Base-by-base conservation (phyloP, 2,329 filamentous ascomycete genomes). In the Cercospora citrullina region DNA sequence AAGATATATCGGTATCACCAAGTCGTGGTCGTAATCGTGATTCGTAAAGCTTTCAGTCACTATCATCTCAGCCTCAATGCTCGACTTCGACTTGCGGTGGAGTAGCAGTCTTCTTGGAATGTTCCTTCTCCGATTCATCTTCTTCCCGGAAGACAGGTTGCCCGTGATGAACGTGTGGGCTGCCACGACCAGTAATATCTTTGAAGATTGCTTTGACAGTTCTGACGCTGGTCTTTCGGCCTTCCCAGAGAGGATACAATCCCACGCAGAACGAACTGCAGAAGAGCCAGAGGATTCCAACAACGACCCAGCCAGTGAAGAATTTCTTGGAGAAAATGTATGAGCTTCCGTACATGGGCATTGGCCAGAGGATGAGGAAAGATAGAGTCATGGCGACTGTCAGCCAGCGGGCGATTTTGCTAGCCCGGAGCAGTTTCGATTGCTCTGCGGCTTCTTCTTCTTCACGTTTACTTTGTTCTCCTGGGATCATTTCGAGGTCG, bases 301-400 rank as follows among this genome's bases (percentile, higher is more conserved):
- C 84, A 10, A 93, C 87, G 4, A 73, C 70, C 75, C 75, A 77
- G 23, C 75, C 75, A 0, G 74, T 76, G 67, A 94, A 95, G 83
- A 95, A 95, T 26, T 84, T 84, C 83, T 92, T 91, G 78, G 85
- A 89, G 80, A 95, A 96, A 64, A 97, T 86, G 77, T 97, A 97
- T 0, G 87, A 87, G 0, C 85, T 85, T 10, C 92, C 93, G 76
- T 95, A 97, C 88, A 97, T 89, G 1, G 93, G 93, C 86, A 97
- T 94, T 0, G 94, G 93, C 93, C 93, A 97, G 16, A 97, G 85
- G 1, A 97, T 84, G 0, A 97, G 82, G 65, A 96, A 83, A 0
- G 87, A 85, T 0, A 96, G 69, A 0, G 92, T 91, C 81, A 92
- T 83, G 71, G 85, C 78, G 9, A 88, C 82, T 0, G 89, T 91